A percentile compares a stretch with the other conserved stretches of the same genome.
phyloP scores from a whole-genome alignment of 345 rosid genomes.

The Eucalyptus microcorys region DNA sequence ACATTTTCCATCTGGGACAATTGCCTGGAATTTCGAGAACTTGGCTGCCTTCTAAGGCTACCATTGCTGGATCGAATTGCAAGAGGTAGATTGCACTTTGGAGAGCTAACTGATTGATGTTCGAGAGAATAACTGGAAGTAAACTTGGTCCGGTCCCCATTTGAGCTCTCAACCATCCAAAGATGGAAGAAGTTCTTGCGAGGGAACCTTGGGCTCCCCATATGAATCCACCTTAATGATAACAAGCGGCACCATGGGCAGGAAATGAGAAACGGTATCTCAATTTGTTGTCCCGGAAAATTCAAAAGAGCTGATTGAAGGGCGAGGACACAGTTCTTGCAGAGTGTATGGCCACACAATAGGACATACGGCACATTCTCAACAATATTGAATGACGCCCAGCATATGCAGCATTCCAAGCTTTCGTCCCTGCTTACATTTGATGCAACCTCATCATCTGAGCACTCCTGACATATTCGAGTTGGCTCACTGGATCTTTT shows the following conservation, averaged over 20 bases:
- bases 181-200: slow-evolving; percentile 24
- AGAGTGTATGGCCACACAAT: slow-evolving; percentile 31
- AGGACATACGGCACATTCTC: slow-evolving; percentile 29
- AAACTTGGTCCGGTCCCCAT: slow-evolving; percentile 6
- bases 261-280: slow-evolving; percentile 23
- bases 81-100: not conserved
- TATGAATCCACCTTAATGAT: slow-evolving; percentile 15
- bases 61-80: not conserved
- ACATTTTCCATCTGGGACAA: not conserved
- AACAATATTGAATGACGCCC: slow-evolving; percentile 31
- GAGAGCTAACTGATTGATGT: not conserved
- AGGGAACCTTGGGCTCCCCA: slow-evolving; percentile 20
- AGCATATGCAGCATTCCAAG: slow-evolving; percentile 30
- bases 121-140: slow-evolving; percentile 6
- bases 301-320: slow-evolving; percentile 18
- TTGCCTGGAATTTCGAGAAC: not conserved
- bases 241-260: slow-evolving; percentile 29
- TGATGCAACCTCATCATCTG: slow-evolving; percentile 15
- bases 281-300: slow-evolving; percentile 5
- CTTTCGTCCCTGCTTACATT: slow-evolving; percentile 14
- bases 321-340: slow-evolving; percentile 20
- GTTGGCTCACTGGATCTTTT: not conserved
- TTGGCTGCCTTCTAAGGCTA: not conserved
- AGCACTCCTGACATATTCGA: slow-evolving; percentile 13
- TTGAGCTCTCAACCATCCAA: slow-evolving; percentile 38